phyloP scores from a whole-genome alignment of 2,329 filamentous ascomycete species.

The Clarireedia monteithiana region DNA sequence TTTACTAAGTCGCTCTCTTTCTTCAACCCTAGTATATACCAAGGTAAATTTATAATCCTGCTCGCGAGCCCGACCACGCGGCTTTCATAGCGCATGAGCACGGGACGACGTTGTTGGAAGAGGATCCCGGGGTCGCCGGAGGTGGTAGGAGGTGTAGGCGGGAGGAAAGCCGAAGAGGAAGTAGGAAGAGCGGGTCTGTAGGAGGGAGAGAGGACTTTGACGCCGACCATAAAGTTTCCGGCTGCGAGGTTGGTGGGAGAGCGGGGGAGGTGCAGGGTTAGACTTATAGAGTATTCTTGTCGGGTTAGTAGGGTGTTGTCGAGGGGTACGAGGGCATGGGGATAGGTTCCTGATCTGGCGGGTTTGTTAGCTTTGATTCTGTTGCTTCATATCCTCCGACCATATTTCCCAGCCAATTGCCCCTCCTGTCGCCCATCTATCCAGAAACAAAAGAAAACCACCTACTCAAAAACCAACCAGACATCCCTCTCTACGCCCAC shows the following conservation, averaged over 20 bases:
- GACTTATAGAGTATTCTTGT: slow-evolving; percentile 78
- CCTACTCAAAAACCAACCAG: slow-evolving; percentile 58
- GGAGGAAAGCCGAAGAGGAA: not conserved
- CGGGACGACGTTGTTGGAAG: slow-evolving; percentile 62
- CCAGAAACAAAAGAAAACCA: not conserved
- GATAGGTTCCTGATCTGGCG: slow-evolving; percentile 32
- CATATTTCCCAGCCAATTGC: too few relatives aligned
- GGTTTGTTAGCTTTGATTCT: not conserved
- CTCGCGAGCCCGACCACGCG: slow-evolving; percentile 55
- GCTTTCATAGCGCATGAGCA: slow-evolving; percentile 71
- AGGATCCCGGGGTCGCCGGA: slow-evolving; percentile 33
- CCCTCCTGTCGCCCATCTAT: not conserved
- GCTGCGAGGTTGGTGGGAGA: slow-evolving; percentile 66
- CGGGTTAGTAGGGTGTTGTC: slow-evolving; percentile 50
- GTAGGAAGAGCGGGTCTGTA: slow-evolving; percentile 25
- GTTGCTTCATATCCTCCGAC: too few relatives aligned
- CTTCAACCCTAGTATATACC: slow-evolving; percentile 60
- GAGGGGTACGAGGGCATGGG: slow-evolving; percentile 27
- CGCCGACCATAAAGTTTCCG: slow-evolving; percentile 92
- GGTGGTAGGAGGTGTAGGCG: not conserved
- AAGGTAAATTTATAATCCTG: slow-evolving; percentile 55
- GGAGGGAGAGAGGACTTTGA: slow-evolving; percentile 55
- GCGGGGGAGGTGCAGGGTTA: slow-evolving; percentile 69
- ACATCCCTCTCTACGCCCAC: slow-evolving; percentile 54
- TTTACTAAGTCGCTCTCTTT: slow-evolving; percentile 56